phyloP scores from a whole-genome alignment of 148 eudicot genomes.

The Nepenthes gracilis region DNA sequence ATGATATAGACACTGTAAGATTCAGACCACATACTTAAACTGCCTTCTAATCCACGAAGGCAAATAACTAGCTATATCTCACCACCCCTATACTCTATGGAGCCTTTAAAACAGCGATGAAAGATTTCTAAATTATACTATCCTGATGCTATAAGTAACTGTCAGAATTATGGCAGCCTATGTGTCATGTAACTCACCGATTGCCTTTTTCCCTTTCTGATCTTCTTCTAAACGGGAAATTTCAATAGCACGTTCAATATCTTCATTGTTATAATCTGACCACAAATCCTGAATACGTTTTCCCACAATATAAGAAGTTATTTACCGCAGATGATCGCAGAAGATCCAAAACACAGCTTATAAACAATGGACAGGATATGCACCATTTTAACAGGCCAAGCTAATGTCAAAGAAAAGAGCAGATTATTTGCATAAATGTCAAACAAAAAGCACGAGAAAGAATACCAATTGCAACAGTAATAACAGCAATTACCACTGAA shows the following conservation, averaged over 20 bases:
- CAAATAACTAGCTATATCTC: no score
- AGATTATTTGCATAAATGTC: not conserved
- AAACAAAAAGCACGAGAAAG: not conserved
- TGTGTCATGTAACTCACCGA: constrained; percentile 22
- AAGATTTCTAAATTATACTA: no score
- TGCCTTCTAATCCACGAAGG: no score
- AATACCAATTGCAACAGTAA: not conserved
- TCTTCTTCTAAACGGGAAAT: constrained; percentile 54
- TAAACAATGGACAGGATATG: no score
- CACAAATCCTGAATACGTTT: constrained; percentile 42
- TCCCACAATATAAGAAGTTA: constrained; percentile 3
- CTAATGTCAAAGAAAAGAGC: not conserved
- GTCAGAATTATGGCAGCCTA: no score
- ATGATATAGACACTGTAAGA: no score
- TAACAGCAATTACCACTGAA: constrained; percentile 30
- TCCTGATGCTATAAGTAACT: no score
- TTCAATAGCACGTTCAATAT: constrained; percentile 82
- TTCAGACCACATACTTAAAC: no score
- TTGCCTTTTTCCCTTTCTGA: constrained; percentile 66
- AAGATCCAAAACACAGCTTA: not conserved
- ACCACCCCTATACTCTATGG: no score
- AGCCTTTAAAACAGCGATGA: no score
- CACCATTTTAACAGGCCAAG: not conserved
- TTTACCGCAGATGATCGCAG: not conserved
- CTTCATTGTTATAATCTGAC: constrained; percentile 67